Evolutionary conservation across 176 grass and related monocot genomes (phyloP).

Genomic region (bread wheat (Triticum aestivum)): DNA sequence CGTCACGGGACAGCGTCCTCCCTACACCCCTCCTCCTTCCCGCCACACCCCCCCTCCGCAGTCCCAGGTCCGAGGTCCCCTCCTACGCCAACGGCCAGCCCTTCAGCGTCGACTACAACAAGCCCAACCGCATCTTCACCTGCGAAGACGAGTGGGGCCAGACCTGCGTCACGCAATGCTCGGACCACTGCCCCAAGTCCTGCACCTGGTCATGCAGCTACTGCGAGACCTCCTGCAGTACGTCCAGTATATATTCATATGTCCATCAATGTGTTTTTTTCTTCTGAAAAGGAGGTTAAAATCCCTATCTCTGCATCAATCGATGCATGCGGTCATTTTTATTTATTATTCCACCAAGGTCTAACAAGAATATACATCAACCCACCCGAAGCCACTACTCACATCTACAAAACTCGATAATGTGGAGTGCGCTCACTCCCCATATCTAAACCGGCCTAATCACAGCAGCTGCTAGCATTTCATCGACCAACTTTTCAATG

Average conservation of each 20-base stretch:
- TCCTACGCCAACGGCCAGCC: neutral
- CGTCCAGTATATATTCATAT: neutral
- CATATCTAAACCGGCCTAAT: too few relatives aligned
- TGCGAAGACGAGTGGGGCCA: neutral
- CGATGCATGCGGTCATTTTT: too few relatives aligned
- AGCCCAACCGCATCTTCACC: constrained; percentile 6
- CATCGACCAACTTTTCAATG: too few relatives aligned
- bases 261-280: neutral
- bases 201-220: neutral
- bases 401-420: too few relatives aligned
- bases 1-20: neutral
- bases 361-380: too few relatives aligned
- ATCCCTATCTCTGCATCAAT: too few relatives aligned
- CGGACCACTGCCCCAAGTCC: constrained; percentile 1
- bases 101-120: neutral
- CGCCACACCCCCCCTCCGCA: neutral
- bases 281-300: too few relatives aligned
- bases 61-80: neutral
- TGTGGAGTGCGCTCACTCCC: too few relatives aligned
- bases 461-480: too few relatives aligned
- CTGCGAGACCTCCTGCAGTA: constrained; percentile 6
- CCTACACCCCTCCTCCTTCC: neutral
- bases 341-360: too few relatives aligned
- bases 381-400: too few relatives aligned
- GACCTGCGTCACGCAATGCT: constrained; percentile 13